A percentile compares a stretch with the other conserved stretches of the same genome.
Evolutionary conservation across 768 basidiomycete genomes (phyloP).

Genomic region (Paxillus rubicundulus): DNA sequence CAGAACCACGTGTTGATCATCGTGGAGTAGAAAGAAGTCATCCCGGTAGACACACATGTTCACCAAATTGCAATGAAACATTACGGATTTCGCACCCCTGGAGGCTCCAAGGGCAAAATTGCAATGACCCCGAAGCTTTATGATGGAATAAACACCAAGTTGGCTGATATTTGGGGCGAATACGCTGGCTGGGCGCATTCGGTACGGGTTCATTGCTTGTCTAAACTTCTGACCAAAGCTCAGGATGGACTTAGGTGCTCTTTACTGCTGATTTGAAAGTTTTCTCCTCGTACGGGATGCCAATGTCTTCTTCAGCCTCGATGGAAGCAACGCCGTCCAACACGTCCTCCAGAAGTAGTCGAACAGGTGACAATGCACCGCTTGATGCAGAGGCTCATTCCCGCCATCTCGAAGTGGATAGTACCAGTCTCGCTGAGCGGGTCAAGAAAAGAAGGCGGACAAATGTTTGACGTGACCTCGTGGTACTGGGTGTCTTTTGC

Average conservation of each 20-base stretch:
- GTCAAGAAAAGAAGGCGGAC: conserved; percentile 40
- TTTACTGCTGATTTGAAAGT: conserved; percentile 74
- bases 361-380: conserved; percentile 16
- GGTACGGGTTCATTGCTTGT: conserved; percentile 38
- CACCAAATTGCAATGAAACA: conserved; percentile 82
- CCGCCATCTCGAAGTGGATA: not conserved
- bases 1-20: conserved; percentile 5
- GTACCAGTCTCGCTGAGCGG: conserved; percentile 37
- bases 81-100: conserved; percentile 55
- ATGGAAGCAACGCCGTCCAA: conserved; percentile 26
- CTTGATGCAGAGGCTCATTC: conserved; percentile 10
- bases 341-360: conserved; percentile 36
- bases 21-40: conserved; percentile 63
- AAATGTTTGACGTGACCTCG: conserved; percentile 13
- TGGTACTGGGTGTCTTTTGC: not conserved
- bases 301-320: conserved; percentile 19
- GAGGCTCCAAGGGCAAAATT: conserved; percentile 41
- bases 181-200: conserved; percentile 92
- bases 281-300: conserved; percentile 59
- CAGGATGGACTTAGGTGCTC: conserved; percentile 46
- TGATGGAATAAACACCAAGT: conserved; percentile 60
- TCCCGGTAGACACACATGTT: conserved; percentile 97
- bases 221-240: not conserved
- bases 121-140: conserved; percentile 78
- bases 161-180: conserved; percentile 71